Evolutionary conservation across 202 grass and related monocot species (phyloP).

Genomic region (Alloteropsis angusta): DNA sequence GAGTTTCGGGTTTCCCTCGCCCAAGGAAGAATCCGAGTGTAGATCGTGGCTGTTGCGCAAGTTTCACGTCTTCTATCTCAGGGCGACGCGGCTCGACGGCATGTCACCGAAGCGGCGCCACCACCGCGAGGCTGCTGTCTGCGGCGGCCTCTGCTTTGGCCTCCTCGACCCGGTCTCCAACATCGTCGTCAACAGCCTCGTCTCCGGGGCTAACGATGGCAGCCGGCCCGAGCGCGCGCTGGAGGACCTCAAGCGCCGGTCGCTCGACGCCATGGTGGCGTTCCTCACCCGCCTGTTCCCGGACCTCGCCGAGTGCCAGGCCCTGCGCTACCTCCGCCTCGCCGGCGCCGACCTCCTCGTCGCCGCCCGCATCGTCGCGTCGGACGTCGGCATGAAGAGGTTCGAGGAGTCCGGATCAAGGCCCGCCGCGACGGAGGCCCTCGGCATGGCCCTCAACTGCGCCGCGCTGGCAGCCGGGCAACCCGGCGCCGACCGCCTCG

Average conservation of each 20-base stretch:
- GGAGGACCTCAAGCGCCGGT: background rate
- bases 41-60: background rate
- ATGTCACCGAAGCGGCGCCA: too few relatives aligned
- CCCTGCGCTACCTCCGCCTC: background rate
- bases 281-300: slow-evolving; percentile 21
- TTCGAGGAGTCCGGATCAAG: background rate
- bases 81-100: background rate
- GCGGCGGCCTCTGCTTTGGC: background rate
- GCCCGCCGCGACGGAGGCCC: background rate
- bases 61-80: background rate
- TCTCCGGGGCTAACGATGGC: background rate
- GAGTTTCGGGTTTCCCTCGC: background rate
- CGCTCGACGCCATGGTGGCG: background rate
- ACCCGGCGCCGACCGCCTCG: background rate
- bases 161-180: background rate
- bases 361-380: background rate
- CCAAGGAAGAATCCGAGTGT: background rate
- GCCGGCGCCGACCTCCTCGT: background rate
- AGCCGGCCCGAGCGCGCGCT: too few relatives aligned
- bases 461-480: background rate
- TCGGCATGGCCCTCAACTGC: background rate
- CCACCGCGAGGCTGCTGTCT: too few relatives aligned
- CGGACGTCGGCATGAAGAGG: background rate
- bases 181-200: background rate
- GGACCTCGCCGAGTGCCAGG: background rate